Base-by-base conservation (phyloP, 768 basidiomycete species). In the Fomitopsis pulvina region DNA sequence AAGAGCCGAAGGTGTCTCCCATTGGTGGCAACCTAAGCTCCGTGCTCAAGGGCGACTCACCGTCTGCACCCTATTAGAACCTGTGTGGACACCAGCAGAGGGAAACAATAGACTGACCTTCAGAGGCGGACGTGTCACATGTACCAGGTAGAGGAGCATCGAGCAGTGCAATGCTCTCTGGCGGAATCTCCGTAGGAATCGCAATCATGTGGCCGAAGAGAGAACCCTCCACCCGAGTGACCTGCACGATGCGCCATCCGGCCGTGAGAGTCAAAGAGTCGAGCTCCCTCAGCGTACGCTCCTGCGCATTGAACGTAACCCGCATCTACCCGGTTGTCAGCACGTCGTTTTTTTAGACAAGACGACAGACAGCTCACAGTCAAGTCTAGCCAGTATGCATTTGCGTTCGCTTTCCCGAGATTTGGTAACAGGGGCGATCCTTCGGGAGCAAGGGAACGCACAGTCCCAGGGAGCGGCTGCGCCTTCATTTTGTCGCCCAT, bases 181-280 rank as follows among this genome's bases (percentile, higher is more conserved):
- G 30, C 1, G 83, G 80, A 12, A 87, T 72, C 2, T 71, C 55
- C 1, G 74, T 70, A 5, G 86, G 86, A 16, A 81, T 74, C 25
- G 85, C 87, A 32, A 82, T 71, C 50, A 89, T 77, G 59, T 87
- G 77, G 2, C 81, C 85, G 57, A 90, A 88, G 32, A 83, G 66
- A 1, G 83, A 80, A 9, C 82, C 83, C 30, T 79, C 72, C 2
- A 79, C 74, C 49, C 76, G 75, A 1, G 75, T 77, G 47, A 84
- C 79, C 40, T 76, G 77, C 32, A 73, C 66, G 12, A 86, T 72
- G 52, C 77, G 82, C 85, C 85, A 87, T 1, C 85, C 84, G n/a
- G 83, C 75, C 0, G 78, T 78, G 20, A 71, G 63, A 11, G 78
- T 68, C 18, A 87, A 65, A 0, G 74, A 68, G 4, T 78, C 71